These are phyloP conservation scores for Sporothrix variecibatus DNA, from an alignment of 2,329 filamentous ascomycete species.

Conservation along the genomic window DNA sequence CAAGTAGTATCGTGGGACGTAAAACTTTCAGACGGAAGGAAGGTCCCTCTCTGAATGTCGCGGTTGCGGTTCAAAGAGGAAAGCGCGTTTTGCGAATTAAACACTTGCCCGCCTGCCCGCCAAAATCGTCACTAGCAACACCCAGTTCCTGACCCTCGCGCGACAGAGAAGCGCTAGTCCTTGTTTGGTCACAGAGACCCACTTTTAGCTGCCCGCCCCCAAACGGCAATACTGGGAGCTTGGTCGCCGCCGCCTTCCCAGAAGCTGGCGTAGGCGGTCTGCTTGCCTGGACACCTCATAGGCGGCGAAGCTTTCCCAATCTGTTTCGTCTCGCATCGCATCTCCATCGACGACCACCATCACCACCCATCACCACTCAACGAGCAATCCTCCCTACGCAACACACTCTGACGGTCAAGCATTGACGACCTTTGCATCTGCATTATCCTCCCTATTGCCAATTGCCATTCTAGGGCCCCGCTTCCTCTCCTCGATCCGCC, in stretches of 20 bases:
- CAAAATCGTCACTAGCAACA: not conserved
- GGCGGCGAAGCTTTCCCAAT: slow-evolving; percentile 22
- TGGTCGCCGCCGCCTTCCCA: slow-evolving; percentile 19
- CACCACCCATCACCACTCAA: slow-evolving; percentile 9
- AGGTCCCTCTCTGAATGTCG: slow-evolving; percentile 3
- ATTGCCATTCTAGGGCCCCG: slow-evolving; percentile 25
- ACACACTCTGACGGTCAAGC: not conserved
- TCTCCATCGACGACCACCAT: slow-evolving; percentile 8
- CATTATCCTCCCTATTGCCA: not conserved
- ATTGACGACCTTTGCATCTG: not conserved
- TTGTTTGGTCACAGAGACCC: not conserved
- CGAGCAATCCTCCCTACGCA: not conserved
- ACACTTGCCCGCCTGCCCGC: not conserved
- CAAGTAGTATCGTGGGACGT: not conserved
- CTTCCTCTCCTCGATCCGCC: slow-evolving; percentile 43
- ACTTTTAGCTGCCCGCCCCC: slow-evolving; percentile 26
- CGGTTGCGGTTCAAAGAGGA: slow-evolving; percentile 26
- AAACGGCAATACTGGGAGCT: slow-evolving; percentile 19
- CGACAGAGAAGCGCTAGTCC: slow-evolving; percentile 15
- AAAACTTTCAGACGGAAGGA: slow-evolving; percentile 6
- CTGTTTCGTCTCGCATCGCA: slow-evolving; percentile 23
- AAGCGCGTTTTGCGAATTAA: slow-evolving; percentile 29
- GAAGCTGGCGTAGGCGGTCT: slow-evolving; percentile 34
- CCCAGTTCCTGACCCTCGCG: not conserved
- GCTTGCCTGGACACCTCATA: slow-evolving; percentile 35